Evolutionary conservation across 371 early-diverging fungal genomes (phyloP), one percentile per base, ranked within the genome.

Genomic region (Conidiobolus incongruus): DNA sequence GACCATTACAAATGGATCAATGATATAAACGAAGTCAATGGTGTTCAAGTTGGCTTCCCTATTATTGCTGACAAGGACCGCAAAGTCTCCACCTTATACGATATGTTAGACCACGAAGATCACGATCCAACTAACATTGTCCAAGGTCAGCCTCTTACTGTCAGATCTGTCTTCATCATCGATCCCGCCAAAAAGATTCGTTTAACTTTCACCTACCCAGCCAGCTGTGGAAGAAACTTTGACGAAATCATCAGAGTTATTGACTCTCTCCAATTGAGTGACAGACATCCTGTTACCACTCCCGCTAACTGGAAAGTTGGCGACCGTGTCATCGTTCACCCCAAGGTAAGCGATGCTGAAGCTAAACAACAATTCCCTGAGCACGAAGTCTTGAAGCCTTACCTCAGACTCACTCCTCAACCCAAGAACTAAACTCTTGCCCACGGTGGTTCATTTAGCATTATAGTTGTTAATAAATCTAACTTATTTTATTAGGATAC

Each of bases 271-370:
- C 89, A 89, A 61, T 63, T 90, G 36, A 74, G 75, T 40, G 92
- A 94, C 58, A 66, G 65, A 51, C 63, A 79, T 56, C 74, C 77
- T 24, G 74, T 90, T 52, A 85, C 89, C 20, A 94, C 95, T 19
- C 95, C 95, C 13, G 91, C 81, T 50, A 78, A 86, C 66, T 94
- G 94, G 94, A 73, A 66, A 60, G 63, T 69, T 40, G 82, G 78
- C 20, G 77, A 77, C 40, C 76, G 85, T 49, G 87, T 93, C 34
- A 87, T 93, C 52, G 75, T 92, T 24, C 94, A 84, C 51, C 81
- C 80, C 38, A 66, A 74, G 16, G 80, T 89, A 26, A 57, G 70
- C 20, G 74, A 79, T 49, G 83, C 79, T 42, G 81, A 84, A 58
- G 90, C 90, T 34, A 65, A 66, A 19, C 63, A 63, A 48, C 45